Evolutionary conservation across 768 basidiomycete species (phyloP).

Genomic region (Antrodiella citrinella): DNA sequence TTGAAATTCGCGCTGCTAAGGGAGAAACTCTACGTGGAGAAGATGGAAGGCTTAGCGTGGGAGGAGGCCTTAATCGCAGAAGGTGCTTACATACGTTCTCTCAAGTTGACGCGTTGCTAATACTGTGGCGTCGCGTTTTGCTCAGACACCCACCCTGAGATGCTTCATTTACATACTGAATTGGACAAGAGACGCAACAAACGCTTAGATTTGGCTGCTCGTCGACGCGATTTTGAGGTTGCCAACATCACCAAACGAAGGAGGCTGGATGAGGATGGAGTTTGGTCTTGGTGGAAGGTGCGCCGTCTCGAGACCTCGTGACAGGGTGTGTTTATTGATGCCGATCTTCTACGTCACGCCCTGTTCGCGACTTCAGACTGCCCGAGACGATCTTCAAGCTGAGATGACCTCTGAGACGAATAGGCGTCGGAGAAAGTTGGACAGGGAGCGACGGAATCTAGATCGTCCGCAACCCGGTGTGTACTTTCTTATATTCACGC

Average conservation of each 20-base stretch:
- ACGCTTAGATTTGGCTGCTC: constrained; percentile 72
- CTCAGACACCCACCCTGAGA: constrained; percentile 78
- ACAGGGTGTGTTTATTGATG: constrained; percentile 1
- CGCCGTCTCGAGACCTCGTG: constrained; percentile 16
- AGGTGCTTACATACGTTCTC: constrained; percentile 39
- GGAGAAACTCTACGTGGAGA: constrained; percentile 86
- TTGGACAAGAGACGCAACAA: constrained; percentile 73
- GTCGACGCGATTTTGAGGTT: constrained; percentile 62
- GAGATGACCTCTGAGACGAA: constrained; percentile 89
- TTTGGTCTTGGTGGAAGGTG: constrained; percentile 93
- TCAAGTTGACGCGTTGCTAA: constrained; percentile 1
- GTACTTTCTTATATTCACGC: constrained; percentile 18
- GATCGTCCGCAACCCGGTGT: constrained; percentile 73
- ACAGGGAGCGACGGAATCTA: constrained; percentile 72
- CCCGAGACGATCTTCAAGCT: constrained; percentile 72
- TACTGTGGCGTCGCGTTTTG: constrained; percentile 3
- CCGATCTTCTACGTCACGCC: neutral
- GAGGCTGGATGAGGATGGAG: constrained; percentile 61
- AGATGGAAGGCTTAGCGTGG: constrained; percentile 85
- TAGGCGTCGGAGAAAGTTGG: constrained; percentile 74
- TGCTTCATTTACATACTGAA: constrained; percentile 73
- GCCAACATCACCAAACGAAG: constrained; percentile 53
- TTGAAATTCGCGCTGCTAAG: constrained; percentile 85
- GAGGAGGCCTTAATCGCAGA: constrained; percentile 77
- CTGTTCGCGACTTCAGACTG: constrained; percentile 35